phyloP scores from a whole-genome alignment of 768 basidiomycete genomes.

The Termitomyces titanicus region DNA sequence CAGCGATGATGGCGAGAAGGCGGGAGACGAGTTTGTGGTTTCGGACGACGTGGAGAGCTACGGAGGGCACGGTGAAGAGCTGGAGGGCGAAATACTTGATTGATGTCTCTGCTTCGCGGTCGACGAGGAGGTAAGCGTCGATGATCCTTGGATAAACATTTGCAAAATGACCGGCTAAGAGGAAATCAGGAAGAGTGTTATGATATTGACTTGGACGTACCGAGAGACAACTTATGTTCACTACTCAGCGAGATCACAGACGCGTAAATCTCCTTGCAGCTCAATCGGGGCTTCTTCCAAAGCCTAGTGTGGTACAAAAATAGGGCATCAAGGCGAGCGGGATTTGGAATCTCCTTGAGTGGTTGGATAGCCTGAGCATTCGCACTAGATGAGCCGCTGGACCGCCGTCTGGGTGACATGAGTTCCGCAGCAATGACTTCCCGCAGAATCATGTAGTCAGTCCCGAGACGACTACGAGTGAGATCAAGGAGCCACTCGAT shows the following conservation, averaged over 20 bases:
- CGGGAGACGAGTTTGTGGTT: slow-evolving; percentile 71
- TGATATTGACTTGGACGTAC: slow-evolving; percentile 38
- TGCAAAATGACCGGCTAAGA: slow-evolving; percentile 76
- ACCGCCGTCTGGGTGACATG: slow-evolving; percentile 55
- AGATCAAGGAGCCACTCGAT: slow-evolving; percentile 86
- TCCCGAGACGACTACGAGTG: slow-evolving; percentile 64
- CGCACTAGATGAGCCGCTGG: slow-evolving; percentile 40
- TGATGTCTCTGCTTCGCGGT: slow-evolving; percentile 92
- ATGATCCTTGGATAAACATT: slow-evolving; percentile 83
- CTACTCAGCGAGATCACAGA: slow-evolving; percentile 68
- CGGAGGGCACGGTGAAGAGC: slow-evolving; percentile 87
- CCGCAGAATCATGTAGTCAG: slow-evolving; percentile 63
- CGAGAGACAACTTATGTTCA: slow-evolving; percentile 72
- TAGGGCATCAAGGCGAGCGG: slow-evolving; percentile 68
- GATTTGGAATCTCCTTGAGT: slow-evolving; percentile 43
- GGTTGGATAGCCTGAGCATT: slow-evolving; percentile 33
- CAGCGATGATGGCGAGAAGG: slow-evolving; percentile 78
- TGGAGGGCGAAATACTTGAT: slow-evolving; percentile 93
- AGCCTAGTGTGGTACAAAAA: slow-evolving; percentile 80
- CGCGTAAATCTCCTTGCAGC: slow-evolving; percentile 80
- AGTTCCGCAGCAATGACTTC: slow-evolving; percentile 73
- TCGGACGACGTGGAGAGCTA: slow-evolving; percentile 74
- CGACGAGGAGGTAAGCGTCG: slow-evolving; percentile 87
- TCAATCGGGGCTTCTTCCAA: slow-evolving; percentile 82
- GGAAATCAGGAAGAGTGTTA: neutral